Base-by-base conservation (phyloP, 768 basidiomycete genomes). In the Mrakia frigida region DNA sequence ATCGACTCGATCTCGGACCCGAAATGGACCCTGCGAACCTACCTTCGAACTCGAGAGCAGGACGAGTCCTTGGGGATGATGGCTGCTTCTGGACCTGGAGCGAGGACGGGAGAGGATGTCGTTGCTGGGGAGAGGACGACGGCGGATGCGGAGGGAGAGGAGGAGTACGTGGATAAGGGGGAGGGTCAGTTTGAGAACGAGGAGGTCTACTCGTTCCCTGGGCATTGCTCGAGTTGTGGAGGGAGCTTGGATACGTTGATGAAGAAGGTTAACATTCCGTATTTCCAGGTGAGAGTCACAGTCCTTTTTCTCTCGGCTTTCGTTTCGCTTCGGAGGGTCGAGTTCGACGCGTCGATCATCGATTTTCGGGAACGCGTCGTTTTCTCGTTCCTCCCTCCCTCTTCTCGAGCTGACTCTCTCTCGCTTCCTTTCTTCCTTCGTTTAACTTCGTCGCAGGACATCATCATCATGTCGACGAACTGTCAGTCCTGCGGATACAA, bases 391-490 rank as follows among this genome's bases (percentile, higher is more conserved):
- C n/a, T n/a, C n/a, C n/a, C n/a, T n/a, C n/a, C n/a, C n/a, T n/a
- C n/a, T n/a, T n/a, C n/a, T n/a, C n/a, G n/a, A n/a, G n/a, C n/a
- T n/a, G n/a, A n/a, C 68, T 18, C 39, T 4, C 14, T 13, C 5
- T 70, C 9, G 5, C n/a, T 50, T 61, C 35, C 53, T 41, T 13
- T 28, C 25, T 23, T 41, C 39, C 4, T 59, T 3, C 0, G 31
- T 33, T 18, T 1, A 46, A 6, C 35, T 25, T 39, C 5, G 5
- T 39, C n/a, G 10, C 78, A 97, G 95, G 94, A 99, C 80, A 90
- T 94, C 74, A 85, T 98, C 73, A 96, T 98, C 84, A 98, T 98
- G 94, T 96, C 96, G 33, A 95, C 95, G 9, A 98, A 97, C 82
- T 98, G 97, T 82, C 93, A 94, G 76, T 84, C 85, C 71, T 99